Evolutionary conservation across 176 grass and related monocot species (phyloP).

Genomic region (Eragrostis nindensis): DNA sequence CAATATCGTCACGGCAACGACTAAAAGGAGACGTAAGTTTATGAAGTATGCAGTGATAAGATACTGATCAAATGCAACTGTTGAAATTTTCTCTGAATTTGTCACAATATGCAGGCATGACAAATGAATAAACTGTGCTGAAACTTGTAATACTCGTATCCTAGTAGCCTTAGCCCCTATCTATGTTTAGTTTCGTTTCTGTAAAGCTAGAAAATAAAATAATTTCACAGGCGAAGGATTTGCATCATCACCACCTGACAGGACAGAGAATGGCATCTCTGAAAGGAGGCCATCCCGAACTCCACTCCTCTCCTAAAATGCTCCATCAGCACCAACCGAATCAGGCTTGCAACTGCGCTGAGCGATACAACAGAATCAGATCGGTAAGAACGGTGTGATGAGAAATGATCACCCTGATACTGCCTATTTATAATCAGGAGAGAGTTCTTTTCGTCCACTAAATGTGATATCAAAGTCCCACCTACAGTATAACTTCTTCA

Average conservation of each 20-base stretch:
- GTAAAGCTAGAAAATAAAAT: neutral
- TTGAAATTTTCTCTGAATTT: neutral
- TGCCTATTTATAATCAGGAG: conserved; percentile 35
- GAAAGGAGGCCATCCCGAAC: conserved; percentile 60
- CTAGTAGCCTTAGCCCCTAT: neutral
- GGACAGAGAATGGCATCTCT: conserved; percentile 60
- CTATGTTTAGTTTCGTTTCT: neutral
- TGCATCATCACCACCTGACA: conserved; percentile 54
- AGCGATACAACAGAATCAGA: conserved; percentile 30
- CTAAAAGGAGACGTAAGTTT: neutral
- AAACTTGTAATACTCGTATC: neutral
- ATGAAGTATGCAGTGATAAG: neutral
- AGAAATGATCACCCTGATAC: conserved; percentile 1
- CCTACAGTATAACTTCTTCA: conserved; percentile 29
- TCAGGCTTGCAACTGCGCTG: neutral
- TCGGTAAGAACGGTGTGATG: conserved; percentile 25
- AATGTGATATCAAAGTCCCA: conserved; percentile 55
- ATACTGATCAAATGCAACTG: neutral
- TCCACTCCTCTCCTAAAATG: conserved; percentile 63
- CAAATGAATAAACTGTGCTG: conserved; percentile 18
- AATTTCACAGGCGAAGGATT: conserved; percentile 9
- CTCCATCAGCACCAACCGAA: conserved; percentile 51
- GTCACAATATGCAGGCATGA: neutral
- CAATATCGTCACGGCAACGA: neutral
- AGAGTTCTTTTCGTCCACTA: conserved; percentile 52